A percentile compares a stretch with the other conserved stretches of the same genome.
These are phyloP conservation scores for Oryza glumipatula DNA, from an alignment of 176 grass and related monocot genomes.

Conservation along the genomic window DNA sequence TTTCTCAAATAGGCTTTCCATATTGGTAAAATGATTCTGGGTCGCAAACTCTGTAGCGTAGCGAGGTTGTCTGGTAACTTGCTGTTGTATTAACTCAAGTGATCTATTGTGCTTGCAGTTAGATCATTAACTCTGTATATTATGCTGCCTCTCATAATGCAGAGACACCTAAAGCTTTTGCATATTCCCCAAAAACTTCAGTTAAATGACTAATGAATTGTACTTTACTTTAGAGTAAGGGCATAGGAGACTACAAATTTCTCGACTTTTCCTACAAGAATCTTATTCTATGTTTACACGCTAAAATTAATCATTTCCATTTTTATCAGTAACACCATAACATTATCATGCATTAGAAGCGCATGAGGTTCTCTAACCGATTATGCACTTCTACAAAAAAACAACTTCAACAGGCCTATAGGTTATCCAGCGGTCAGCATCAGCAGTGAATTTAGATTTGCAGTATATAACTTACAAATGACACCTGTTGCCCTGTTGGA, in stretches of 20 bases:
- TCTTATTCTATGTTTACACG: not conserved
- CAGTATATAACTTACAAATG: not conserved
- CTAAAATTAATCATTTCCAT: not conserved
- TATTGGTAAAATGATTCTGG: not conserved
- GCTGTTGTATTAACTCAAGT: not conserved
- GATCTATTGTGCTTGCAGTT: not conserved
- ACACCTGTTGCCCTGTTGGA: not conserved
- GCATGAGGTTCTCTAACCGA: not conserved
- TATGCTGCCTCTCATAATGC: not conserved
- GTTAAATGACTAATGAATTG: not conserved
- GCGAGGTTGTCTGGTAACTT: not conserved
- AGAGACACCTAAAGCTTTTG: not conserved
- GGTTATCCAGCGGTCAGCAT: not conserved
- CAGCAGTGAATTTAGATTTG: not conserved
- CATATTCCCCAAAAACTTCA: not conserved
- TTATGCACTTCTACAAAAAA: not conserved
- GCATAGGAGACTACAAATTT: not conserved
- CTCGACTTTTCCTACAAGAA: not conserved
- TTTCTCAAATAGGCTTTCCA: not conserved
- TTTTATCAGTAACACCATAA: not conserved
- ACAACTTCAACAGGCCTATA: not conserved
- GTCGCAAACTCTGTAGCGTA: not conserved
- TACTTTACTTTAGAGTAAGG: not conserved
- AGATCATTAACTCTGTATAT: not conserved
- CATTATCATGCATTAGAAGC: not conserved